Evolutionary conservation across 768 basidiomycete species (phyloP), one percentile per base, ranked within the genome.

Genomic region (Lentinula boryana): DNA sequence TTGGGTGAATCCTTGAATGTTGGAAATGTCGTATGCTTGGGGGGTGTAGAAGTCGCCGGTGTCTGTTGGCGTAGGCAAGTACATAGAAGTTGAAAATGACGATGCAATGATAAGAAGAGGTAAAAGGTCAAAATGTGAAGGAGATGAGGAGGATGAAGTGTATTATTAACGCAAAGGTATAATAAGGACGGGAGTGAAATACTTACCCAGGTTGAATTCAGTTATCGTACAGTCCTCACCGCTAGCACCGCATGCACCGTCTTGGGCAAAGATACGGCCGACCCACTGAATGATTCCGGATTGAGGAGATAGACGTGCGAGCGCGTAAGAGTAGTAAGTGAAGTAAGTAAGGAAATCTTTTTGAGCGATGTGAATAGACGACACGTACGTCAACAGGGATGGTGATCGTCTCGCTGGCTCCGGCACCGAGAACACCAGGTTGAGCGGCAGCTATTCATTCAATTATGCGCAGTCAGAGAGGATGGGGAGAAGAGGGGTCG

Each of bases 1-100:
- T 61, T 76, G 74, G 2, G 76, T 76, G 66, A 76, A 78, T 5
- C 76, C 77, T 65, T 70, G 76, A 59, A 78, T 76, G 64, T 77
- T 78, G 41, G 76, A 77, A 23, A 78, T 75, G 59, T 78, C 77
- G 63, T 78, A 77, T 10, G 75, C 72, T 68, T 77, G 64, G 21
- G 64, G 64, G n/a, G 61, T 64, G 35, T 15, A 66, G n/a, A 50
- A 18, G 57, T 55, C 61, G 40, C 66, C 66, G 2, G 65, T 59
- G 31, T 68, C 68, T 64, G 48, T 2, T 27, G 2, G 27, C 2
- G 27, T 23, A 23, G 12, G 12, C 5, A 6, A 13, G 8, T 5
- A 50, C 12, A 15, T 49, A 46, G 44, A 21, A n/a, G 15, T 15
- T 16, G 23, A 5, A 7, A 31, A 35, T 31, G 10, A 3, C 9